Evolutionary conservation across 1,284 basidiomycete genomes (phyloP), one percentile per base, ranked within the genome.

Genomic region (Abortiporus biennis): DNA sequence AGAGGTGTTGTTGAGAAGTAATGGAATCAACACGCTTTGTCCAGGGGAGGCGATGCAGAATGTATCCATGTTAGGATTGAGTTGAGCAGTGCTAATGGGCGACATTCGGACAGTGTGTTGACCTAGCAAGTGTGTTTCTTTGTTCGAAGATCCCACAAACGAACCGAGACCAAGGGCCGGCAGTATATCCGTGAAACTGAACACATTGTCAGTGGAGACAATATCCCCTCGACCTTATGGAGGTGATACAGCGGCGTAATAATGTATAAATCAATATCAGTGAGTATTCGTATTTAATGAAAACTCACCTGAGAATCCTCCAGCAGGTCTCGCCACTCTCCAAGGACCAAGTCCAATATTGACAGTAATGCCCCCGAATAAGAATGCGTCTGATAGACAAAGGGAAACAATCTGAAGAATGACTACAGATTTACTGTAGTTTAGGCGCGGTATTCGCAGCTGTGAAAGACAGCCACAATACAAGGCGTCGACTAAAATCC

Each of bases 1-100:
- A n/a, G 73, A 72, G 2, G 93, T 93, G 64, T 96, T 95, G 71
- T 96, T 97, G 59, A 97, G 77, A 21, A 96, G 68, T 23, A 94
- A 65, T 2, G 92, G 90, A 36, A 94, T 64, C 38, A 88, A 70
- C 35, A 85, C 72, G 31, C 68, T 67, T 38, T 73, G 69, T 6
- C 68, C 66, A 4, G 77, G 66, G 2, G 76, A 60, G 1, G 79
- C 67, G 13, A 93, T 64, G 54, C 91, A 94, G 61, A 82, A 89
- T 12, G 78, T 77, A 40, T 76, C 65, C 16, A 61, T 66, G 43
- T 80, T 69, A 4, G 88, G 86, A 49, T 92, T 90, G 15, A 94
- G 67, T 34, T 82, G 80, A 12, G 89, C 92, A 1, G 91, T 93
- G 56, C 87, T 85, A 48, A 90, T 88, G 15, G 91, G 91, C 2